These are phyloP conservation scores for Tuber aestivum DNA, from an alignment of 495 filamentous ascomycete species.

Conservation along the genomic window DNA sequence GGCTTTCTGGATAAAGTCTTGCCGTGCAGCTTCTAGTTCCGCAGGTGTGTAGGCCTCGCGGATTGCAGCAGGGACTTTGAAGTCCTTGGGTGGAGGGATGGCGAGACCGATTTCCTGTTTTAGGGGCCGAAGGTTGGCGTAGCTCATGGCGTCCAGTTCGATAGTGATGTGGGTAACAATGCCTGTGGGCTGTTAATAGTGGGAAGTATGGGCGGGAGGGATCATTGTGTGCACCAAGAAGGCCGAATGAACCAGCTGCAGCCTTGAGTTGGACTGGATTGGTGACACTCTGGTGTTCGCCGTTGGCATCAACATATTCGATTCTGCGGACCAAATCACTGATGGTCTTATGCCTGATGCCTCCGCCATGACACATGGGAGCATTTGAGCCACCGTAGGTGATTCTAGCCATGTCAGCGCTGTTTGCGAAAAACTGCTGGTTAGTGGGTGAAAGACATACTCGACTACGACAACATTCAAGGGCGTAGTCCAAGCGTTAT, in stretches of 20 bases:
- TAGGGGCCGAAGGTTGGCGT: constrained; percentile 48
- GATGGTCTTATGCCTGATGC: constrained; percentile 47
- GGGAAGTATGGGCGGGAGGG: background rate
- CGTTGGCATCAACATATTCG: constrained; percentile 53
- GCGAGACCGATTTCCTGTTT: constrained; percentile 48
- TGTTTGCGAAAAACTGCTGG: background rate
- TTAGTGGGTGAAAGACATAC: constrained; percentile 19
- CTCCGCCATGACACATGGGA: constrained; percentile 53
- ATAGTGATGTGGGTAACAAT: constrained; percentile 53
- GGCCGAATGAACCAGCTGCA: constrained; percentile 51
- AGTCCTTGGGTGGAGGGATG: constrained; percentile 47
- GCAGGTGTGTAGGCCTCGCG: constrained; percentile 40
- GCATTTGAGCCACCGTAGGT: constrained; percentile 52
- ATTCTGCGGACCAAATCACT: constrained; percentile 49
- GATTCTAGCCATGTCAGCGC: constrained; percentile 40
- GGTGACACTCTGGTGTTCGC: constrained; percentile 46
- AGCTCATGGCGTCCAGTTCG: constrained; percentile 51
- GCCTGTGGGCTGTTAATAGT: constrained; percentile 6
- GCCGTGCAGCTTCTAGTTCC: constrained; percentile 40
- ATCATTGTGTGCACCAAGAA: constrained; percentile 43
- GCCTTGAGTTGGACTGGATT: constrained; percentile 46
- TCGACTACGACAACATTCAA: constrained; percentile 53
- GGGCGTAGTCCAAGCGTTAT: constrained; percentile 47
- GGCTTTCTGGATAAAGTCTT: constrained; percentile 45
- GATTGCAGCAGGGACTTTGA: constrained; percentile 47